Conservation (phyloP, 805 yeast genomes). For the Candida nemodendra region DNA sequence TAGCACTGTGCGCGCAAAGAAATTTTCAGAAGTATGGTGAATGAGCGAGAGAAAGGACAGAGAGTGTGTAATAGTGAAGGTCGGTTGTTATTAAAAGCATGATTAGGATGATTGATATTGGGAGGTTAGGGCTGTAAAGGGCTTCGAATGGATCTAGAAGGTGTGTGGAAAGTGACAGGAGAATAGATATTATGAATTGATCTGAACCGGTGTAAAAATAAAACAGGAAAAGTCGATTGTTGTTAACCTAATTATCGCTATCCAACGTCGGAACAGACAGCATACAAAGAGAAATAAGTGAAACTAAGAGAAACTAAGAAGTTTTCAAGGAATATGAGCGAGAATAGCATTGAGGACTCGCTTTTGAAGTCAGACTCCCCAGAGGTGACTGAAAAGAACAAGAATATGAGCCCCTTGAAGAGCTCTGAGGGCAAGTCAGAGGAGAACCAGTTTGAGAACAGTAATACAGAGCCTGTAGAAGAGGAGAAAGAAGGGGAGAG, state of each 20-base stretch:
- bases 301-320: too few relatives aligned
- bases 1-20: constrained; percentile 7
- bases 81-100: too few relatives aligned
- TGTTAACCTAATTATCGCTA: background rate
- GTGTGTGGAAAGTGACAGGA: too few relatives aligned
- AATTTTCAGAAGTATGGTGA: background rate
- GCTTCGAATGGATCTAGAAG: too few relatives aligned
- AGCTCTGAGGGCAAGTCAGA: background rate
- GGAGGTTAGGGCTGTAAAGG: too few relatives aligned
- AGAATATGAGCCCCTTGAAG: background rate
- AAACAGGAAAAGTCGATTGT: background rate
- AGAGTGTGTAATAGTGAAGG: too few relatives aligned
- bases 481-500: constrained; percentile 26
- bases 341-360: background rate
- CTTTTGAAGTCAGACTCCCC: background rate
- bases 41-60: background rate
- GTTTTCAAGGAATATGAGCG: too few relatives aligned
- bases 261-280: too few relatives aligned
- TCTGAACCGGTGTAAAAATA: too few relatives aligned
- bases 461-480: constrained; percentile 14
- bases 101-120: too few relatives aligned
- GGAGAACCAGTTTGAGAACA: constrained; percentile 3
- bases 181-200: background rate
- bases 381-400: background rate
- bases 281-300: too few relatives aligned